phyloP scores from a whole-genome alignment of 495 filamentous ascomycete genomes.

The Evansstolkia leycettana region DNA sequence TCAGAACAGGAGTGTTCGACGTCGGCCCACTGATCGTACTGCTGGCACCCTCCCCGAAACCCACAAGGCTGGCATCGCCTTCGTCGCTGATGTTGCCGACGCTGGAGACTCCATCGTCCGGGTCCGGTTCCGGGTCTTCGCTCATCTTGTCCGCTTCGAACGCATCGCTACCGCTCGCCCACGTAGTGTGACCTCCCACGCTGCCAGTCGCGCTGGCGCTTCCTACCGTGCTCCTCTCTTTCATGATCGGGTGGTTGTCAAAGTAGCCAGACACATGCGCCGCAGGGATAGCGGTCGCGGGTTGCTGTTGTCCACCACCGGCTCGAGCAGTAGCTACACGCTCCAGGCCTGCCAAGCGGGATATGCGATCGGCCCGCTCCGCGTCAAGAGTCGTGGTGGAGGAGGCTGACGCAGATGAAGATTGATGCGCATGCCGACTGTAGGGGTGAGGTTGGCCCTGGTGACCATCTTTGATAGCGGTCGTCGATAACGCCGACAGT shows the following conservation, averaged over 20 bases:
- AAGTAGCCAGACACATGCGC: slow-evolving; percentile 49
- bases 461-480: slow-evolving; percentile 88
- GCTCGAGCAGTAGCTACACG: slow-evolving; percentile 58
- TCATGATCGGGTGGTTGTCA: slow-evolving; percentile 44
- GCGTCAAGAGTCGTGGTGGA: slow-evolving; percentile 67
- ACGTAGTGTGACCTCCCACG: slow-evolving; percentile 62
- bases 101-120: slow-evolving; percentile 45
- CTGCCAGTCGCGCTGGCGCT: slow-evolving; percentile 68
- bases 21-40: slow-evolving; percentile 67
- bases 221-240: slow-evolving; percentile 76
- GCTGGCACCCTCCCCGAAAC: slow-evolving; percentile 77
- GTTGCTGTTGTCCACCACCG: slow-evolving; percentile 21
- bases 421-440: slow-evolving; percentile 41
- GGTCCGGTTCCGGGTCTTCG: slow-evolving; percentile 47
- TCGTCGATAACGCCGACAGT: slow-evolving; percentile 76
- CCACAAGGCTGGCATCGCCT: slow-evolving; percentile 60
- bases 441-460: slow-evolving; percentile 52
- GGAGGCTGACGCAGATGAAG: slow-evolving; percentile 35
- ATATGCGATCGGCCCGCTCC: slow-evolving; percentile 88
- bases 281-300: slow-evolving; percentile 11
- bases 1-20: slow-evolving; percentile 26
- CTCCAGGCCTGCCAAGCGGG: slow-evolving; percentile 75
- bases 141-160: slow-evolving; percentile 60
- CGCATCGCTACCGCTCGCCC: slow-evolving; percentile 52
- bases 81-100: slow-evolving; percentile 74